Base-by-base conservation (phyloP, 1,284 basidiomycete species). In the Flammula alnicola region DNA sequence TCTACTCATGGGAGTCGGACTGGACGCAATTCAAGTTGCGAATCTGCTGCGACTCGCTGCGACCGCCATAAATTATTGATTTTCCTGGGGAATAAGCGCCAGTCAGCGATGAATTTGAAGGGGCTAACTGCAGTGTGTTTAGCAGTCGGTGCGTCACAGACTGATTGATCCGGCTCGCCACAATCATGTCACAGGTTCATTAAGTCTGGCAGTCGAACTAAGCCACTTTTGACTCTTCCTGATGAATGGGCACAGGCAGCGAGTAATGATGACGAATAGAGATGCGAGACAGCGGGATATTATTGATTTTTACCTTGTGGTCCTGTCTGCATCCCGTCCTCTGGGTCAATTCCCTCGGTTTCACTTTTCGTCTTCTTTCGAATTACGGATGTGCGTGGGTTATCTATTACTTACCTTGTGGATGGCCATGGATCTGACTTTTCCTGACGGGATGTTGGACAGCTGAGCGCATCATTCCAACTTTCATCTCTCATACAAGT, bases 401-500 rank as follows among this genome's bases (percentile, higher is more conserved):
- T n/a, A n/a, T n/a, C n/a, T n/a, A n/a, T n/a, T n/a, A n/a, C n/a
- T n/a, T n/a, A n/a, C n/a, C n/a, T n/a, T n/a, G n/a, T n/a, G n/a
- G n/a, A n/a, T n/a, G n/a, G n/a, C 27, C 37, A 39, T 39, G 17
- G 27, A 27, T 11, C 25, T 16, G 22, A 44, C 26, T 14, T 16
- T 19, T 23, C 14, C 22, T 25, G 43, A 44, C n/a, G 27, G 38
- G 19, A 42, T 30, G 17, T 29, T 36, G 23, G 31, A 46, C 46
- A 52, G n/a, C 16, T 35, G 42, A 16, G 49, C 35, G 47, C 49
- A 55, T 49, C 49, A 51, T 47, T 50, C 25, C 12, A 25, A 11
- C 31, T 36, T 20, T 41, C 23, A 9, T 16, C 32, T 26, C 36
- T 31, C 43, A 22, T 25, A 25, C 17, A n/a, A 14, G 14, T 20